These are phyloP conservation scores for Crithidia thermophila DNA, from an alignment of 208 protist genomes.

Conservation along the genomic window DNA sequence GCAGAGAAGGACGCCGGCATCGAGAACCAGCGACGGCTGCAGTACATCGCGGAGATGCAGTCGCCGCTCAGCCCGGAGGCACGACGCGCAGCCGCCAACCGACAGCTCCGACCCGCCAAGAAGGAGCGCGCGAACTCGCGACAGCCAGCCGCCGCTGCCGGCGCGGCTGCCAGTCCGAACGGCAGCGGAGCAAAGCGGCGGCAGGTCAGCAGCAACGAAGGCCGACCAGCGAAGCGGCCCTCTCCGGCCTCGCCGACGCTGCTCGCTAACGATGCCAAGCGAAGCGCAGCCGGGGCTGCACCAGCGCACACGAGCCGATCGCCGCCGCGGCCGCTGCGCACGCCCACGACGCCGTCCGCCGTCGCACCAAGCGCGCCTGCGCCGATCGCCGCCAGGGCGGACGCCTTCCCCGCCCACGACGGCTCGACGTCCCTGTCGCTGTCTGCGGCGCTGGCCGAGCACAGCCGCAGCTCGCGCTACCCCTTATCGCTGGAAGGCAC, in stretches of 20 bases:
- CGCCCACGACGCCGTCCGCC: neutral
- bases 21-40: constrained; percentile 70
- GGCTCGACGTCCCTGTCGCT: neutral
- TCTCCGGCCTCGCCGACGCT: constrained; percentile 8
- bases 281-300: neutral
- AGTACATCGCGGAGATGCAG: constrained; percentile 40
- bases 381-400: neutral
- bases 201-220: constrained; percentile 15
- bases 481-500: constrained; percentile 6
- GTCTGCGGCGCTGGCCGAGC: constrained; percentile 7
- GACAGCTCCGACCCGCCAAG: constrained; percentile 34
- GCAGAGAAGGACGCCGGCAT: constrained; percentile 38
- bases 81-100: constrained; percentile 28
- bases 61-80: constrained; percentile 54
- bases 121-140: constrained; percentile 27
- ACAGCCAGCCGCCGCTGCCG: constrained; percentile 5
- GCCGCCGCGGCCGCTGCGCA: neutral
- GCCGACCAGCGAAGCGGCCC: neutral
- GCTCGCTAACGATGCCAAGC: neutral
- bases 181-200: constrained; percentile 9
- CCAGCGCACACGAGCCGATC: neutral
- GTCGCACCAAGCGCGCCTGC: neutral
- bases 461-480: neutral
- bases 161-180: constrained; percentile 1
- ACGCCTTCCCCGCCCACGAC: neutral